A percentile compares a stretch with the other conserved stretches of the same genome.
phyloP scores from a whole-genome alignment of 129 eudicot genomes.

The Helichrysum umbraculigerum region DNA sequence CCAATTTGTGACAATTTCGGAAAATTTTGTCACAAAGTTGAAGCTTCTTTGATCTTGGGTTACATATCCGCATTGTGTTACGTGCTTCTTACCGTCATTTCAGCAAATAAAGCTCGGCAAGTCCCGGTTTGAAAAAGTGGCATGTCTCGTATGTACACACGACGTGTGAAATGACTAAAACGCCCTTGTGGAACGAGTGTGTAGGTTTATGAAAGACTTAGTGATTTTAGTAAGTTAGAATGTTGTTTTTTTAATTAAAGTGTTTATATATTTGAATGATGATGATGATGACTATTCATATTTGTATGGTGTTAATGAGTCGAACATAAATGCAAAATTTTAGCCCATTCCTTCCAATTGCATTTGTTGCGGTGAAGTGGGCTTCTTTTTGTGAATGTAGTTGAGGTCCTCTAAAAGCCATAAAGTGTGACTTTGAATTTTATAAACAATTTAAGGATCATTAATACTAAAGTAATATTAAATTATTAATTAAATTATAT shows the following conservation, averaged over 20 bases:
- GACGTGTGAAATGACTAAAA: slow-evolving; percentile 20
- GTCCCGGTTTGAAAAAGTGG: slow-evolving; percentile 14
- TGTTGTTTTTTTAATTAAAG: slow-evolving; percentile 12
- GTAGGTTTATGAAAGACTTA: slow-evolving; percentile 9
- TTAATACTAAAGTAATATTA: slow-evolving; percentile 3
- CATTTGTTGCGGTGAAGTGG: not conserved
- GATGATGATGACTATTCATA: not conserved
- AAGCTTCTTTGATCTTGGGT: slow-evolving; percentile 35
- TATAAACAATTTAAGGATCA: not conserved
- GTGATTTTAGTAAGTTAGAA: not conserved
- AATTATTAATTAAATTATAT: not conserved
- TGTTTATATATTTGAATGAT: slow-evolving; percentile 13
- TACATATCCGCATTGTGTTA: slow-evolving; percentile 26
- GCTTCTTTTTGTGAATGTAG: not conserved
- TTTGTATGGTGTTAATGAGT: slow-evolving; percentile 18
- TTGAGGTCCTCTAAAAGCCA: not conserved
- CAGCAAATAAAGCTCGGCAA: slow-evolving; percentile 46
- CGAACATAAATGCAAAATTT: slow-evolving; percentile 15
- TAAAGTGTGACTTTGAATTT: not conserved
- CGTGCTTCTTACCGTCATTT: slow-evolving; percentile 40
- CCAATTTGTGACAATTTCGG: slow-evolving; percentile 46
- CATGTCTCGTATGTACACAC: not conserved
- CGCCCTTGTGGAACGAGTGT: not conserved
- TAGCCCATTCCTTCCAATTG: slow-evolving; percentile 9
- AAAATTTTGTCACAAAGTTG: slow-evolving; percentile 44